These are phyloP conservation scores for Camellia sinensis DNA, from an alignment of 148 eudicot genomes.

Conservation along the genomic window DNA sequence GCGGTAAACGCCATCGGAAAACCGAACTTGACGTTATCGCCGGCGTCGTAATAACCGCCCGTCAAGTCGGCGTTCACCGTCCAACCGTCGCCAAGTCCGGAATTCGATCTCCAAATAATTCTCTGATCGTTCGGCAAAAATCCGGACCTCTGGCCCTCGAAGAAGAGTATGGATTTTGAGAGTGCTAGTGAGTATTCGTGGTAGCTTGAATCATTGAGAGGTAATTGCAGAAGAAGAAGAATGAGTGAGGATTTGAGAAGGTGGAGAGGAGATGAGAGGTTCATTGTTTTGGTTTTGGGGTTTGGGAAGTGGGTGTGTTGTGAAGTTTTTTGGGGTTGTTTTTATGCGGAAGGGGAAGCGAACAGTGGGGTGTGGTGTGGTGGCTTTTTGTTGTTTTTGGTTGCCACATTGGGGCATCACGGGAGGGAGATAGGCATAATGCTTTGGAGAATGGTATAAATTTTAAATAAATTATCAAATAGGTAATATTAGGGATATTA, in stretches of 20 bases:
- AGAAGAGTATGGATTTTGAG: conserved; percentile 63
- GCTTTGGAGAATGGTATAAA: too few relatives aligned
- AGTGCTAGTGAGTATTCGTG: conserved; percentile 69
- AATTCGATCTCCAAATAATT: conserved; percentile 51
- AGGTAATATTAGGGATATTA: too few relatives aligned
- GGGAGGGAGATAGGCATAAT: too few relatives aligned
- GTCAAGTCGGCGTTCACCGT: conserved; percentile 41
- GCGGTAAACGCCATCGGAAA: conserved; percentile 97
- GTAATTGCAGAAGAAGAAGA: conserved; percentile 16
- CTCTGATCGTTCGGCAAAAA: conserved; percentile 64
- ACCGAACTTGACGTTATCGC: conserved; percentile 87
- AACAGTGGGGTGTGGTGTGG: too few relatives aligned
- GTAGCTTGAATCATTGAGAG: conserved; percentile 15
- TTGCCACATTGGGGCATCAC: too few relatives aligned
- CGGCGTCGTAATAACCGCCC: conserved; percentile 92
- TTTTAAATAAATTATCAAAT: too few relatives aligned
- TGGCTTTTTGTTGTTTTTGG: not conserved
- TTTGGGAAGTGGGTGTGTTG: not conserved
- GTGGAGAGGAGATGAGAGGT: not conserved
- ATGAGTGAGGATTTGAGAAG: not conserved
- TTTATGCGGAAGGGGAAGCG: too few relatives aligned
- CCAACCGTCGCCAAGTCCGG: conserved; percentile 71
- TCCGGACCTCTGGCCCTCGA: conserved; percentile 91
- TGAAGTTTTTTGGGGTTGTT: too few relatives aligned
- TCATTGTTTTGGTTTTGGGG: not conserved